A percentile compares a stretch with the other conserved stretches of the same genome.
Evolutionary conservation across 1,139 yeast species (phyloP).

Genomic region (Yamadazyma diddensiae): DNA sequence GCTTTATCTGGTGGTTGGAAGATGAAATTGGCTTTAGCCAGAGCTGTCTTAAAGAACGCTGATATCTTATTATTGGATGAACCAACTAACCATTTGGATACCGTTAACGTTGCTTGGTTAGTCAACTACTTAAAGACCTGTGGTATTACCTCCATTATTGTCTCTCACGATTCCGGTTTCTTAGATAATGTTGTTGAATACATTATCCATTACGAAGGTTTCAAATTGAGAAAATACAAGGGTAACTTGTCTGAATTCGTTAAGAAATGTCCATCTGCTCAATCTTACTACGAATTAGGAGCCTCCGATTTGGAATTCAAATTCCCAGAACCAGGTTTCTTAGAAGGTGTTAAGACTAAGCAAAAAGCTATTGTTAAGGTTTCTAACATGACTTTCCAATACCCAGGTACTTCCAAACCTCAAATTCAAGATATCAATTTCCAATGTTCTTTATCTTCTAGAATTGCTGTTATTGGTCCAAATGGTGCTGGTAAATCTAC

Average conservation of each 20-base stretch:
- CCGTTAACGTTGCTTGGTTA: conserved; percentile 98
- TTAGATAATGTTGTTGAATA: conserved; percentile 95
- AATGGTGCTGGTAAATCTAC: conserved; percentile 99
- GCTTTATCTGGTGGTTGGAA: conserved; percentile 99
- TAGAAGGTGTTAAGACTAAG: conserved; percentile 99
- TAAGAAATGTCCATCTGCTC: conserved; percentile 97
- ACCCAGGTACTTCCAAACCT: conserved; percentile 97
- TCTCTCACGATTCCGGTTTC: conserved; percentile 99
- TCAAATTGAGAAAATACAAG: conserved; percentile 98
- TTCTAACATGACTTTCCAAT: conserved; percentile 95
- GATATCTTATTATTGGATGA: conserved; percentile 97
- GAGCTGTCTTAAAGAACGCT: conserved; percentile 98
- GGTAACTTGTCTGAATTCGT: conserved; percentile 99
- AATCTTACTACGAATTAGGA: conserved; percentile 97
- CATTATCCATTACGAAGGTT: conserved; percentile 99
- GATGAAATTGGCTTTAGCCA: conserved; percentile 98
- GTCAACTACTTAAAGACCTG: conserved; percentile 98
- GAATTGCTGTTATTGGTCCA: conserved; percentile 99
- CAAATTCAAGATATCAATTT: conserved; percentile 86
- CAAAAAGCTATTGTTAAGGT: conserved; percentile 99
- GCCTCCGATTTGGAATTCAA: conserved; percentile 94
- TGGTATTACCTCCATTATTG: conserved; percentile 97
- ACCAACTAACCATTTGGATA: conserved; percentile 99
- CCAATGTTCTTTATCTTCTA: conserved; percentile 98
- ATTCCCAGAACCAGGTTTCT: conserved; percentile 99